phyloP scores from a whole-genome alignment of 2,329 filamentous ascomycete species.

The Fusarium vanettenii region DNA sequence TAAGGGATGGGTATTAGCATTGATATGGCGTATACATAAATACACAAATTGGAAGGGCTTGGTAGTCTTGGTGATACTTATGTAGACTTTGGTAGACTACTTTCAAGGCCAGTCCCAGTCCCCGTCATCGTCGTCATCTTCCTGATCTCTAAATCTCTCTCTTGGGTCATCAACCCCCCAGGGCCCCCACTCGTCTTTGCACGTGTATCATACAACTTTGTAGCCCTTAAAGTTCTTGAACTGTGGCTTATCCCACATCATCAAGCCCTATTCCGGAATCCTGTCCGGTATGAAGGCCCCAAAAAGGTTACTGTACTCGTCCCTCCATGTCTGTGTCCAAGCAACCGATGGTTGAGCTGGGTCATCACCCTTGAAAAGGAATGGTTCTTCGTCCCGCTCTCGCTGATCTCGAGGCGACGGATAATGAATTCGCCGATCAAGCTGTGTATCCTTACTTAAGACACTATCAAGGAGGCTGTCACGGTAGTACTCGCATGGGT shows the following conservation, averaged over 20 bases:
- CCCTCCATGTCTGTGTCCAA: neutral
- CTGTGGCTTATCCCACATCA: neutral
- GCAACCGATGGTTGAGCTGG: neutral
- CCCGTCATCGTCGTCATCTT: neutral
- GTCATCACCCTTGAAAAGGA: neutral
- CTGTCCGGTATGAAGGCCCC: neutral
- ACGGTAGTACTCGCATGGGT: neutral
- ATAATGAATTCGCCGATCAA: neutral
- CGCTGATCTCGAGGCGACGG: neutral
- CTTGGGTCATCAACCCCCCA: neutral
- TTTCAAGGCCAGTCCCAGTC: neutral
- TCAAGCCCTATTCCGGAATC: neutral
- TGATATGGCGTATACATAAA: neutral
- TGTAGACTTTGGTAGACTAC: neutral
- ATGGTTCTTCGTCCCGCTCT: neutral
- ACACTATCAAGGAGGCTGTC: rapidly evolving
- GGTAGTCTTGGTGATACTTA: neutral
- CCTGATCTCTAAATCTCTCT: neutral
- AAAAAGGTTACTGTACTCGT: neutral
- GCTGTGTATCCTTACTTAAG: neutral
- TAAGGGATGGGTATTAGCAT: neutral
- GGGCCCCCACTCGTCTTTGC: neutral
- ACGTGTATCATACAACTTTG: neutral
- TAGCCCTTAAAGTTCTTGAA: too few relatives aligned
- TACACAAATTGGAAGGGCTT: constrained; percentile 5